These are phyloP conservation scores for Brasenia schreberi DNA, from an alignment of 164 flowering plant genomes.

Conservation along the genomic window DNA sequence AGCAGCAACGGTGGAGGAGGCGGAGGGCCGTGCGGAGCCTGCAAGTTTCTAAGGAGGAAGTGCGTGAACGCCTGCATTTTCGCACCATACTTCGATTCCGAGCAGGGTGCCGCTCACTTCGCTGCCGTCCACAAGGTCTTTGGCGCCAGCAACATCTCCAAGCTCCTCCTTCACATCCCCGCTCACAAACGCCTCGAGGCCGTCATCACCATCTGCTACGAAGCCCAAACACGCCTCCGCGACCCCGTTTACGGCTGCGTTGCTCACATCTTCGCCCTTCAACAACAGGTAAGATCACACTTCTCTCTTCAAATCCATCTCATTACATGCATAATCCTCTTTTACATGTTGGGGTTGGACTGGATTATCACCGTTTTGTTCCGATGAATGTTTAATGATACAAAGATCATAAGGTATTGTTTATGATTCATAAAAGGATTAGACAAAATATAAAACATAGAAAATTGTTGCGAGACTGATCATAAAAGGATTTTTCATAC, in stretches of 20 bases:
- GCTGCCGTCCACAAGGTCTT: constrained; percentile 97
- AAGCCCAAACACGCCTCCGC: constrained; percentile 80
- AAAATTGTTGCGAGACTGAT: no score
- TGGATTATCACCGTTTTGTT: no score
- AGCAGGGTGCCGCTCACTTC: constrained; percentile 86
- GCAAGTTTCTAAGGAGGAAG: constrained; percentile 85
- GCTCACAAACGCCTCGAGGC: constrained; percentile 70
- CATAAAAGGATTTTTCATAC: no score
- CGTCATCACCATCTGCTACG: constrained; percentile 80
- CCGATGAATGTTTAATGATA: no score
- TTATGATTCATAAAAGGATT: no score
- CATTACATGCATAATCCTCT: no score
- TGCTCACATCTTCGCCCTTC: constrained; percentile 76
- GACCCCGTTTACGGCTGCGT: constrained; percentile 95
- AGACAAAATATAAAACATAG: no score
- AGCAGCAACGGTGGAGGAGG: constrained; percentile 23
- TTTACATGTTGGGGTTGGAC: no score
- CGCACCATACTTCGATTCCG: constrained; percentile 91
- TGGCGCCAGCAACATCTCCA: constrained; percentile 92
- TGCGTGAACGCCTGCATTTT: constrained; percentile 81
- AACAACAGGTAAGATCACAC: constrained; percentile 56
- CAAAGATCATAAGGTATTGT: no score
- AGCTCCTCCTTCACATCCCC: constrained; percentile 68
- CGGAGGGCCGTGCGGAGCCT: constrained; percentile 91
- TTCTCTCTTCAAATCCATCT: neutral